Evolutionary conservation across 2,329 filamentous ascomycete genomes (phyloP).

Genomic region (Alternaria conjuncta): DNA sequence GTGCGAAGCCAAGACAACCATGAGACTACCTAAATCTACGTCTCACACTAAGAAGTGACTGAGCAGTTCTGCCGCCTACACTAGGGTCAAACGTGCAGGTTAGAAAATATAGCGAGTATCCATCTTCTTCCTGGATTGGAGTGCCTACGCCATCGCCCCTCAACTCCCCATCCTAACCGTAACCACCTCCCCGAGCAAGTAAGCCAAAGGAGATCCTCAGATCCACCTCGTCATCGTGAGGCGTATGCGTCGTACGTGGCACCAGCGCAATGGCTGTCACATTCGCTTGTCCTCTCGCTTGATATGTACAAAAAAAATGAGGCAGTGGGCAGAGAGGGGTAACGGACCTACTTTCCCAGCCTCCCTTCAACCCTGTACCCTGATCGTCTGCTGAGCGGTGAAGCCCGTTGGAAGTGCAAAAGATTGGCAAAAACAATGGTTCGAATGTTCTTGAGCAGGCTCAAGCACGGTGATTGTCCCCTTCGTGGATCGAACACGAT

Average conservation of each 20-base stretch:
- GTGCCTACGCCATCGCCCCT: not conserved
- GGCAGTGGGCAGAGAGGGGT: not conserved
- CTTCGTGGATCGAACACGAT: constrained; percentile 32
- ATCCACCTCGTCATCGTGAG: not conserved
- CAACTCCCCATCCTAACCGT: not conserved
- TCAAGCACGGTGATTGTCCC: constrained; percentile 24
- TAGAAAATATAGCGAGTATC: not conserved
- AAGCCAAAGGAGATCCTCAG: not conserved
- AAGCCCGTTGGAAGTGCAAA: not conserved
- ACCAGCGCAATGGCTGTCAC: not conserved
- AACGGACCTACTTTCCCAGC: not conserved
- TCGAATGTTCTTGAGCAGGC: constrained; percentile 14
- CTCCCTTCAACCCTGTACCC: not conserved
- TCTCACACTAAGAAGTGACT: not conserved
- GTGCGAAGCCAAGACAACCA: not conserved
- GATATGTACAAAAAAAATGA: constrained; percentile 1
- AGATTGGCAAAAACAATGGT: constrained; percentile 14
- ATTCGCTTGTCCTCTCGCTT: not conserved
- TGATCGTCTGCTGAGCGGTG: not conserved
- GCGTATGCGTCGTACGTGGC: not conserved
- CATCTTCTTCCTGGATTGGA: not conserved
- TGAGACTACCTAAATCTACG: not conserved
- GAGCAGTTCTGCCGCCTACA: not conserved
- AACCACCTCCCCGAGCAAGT: not conserved
- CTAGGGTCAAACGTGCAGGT: not conserved